Conservation (phyloP, 2,329 filamentous ascomycete genomes). For the Talaromyces albobiverticillius region DNA sequence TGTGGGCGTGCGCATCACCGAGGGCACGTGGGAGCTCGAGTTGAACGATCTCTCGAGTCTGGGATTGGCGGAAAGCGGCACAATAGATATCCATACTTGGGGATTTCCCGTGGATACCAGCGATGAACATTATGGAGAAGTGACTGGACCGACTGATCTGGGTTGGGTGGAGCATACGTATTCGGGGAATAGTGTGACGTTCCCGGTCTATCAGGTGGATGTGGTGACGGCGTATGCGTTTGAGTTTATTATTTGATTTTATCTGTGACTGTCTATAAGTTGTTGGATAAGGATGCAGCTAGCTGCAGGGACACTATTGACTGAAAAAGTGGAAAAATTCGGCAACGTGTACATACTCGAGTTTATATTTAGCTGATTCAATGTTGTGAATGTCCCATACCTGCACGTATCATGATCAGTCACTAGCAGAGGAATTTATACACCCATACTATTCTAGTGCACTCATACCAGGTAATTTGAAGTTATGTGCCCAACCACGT, state of each 20-base stretch:
- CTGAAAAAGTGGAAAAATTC: too few relatives aligned
- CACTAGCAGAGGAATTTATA: too few relatives aligned
- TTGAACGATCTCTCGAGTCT: constrained; percentile 32
- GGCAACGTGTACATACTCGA: too few relatives aligned
- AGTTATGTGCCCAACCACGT: too few relatives aligned
- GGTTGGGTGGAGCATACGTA: constrained; percentile 32
- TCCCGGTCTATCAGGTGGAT: constrained; percentile 39
- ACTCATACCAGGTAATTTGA: too few relatives aligned
- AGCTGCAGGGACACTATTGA: too few relatives aligned
- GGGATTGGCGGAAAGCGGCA: constrained; percentile 31
- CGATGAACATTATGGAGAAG: constrained; percentile 24
- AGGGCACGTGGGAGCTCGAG: constrained; percentile 34
- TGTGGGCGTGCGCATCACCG: constrained; percentile 29
- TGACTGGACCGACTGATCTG: constrained; percentile 30
- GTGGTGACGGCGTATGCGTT: constrained; percentile 39
- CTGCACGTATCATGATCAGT: too few relatives aligned
- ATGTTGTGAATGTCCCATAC: too few relatives aligned
- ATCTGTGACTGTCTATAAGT: too few relatives aligned
- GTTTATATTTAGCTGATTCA: too few relatives aligned
- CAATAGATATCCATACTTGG: constrained; percentile 32
- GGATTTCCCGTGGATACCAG: constrained; percentile 17
- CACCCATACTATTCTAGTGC: too few relatives aligned
- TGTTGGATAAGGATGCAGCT: too few relatives aligned
- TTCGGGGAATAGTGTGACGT: constrained; percentile 32
- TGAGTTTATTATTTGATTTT: constrained; percentile 28